These are phyloP conservation scores for Theobroma grandiflorum DNA, from an alignment of 441 rosid genomes.

Conservation along the genomic window DNA sequence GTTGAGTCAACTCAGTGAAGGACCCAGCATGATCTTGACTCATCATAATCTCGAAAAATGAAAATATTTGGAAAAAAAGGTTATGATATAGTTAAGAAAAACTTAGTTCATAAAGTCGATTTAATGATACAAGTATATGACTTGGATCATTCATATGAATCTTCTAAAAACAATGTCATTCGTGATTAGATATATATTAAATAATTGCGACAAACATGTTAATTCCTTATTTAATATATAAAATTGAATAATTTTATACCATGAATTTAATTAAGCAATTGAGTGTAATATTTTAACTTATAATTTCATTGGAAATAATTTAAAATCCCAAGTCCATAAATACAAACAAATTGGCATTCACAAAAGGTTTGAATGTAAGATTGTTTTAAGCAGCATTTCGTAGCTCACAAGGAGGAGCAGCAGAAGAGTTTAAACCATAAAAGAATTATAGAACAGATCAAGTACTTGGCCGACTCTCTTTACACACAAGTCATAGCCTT, in stretches of 20 bases:
- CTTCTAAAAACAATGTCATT: neutral
- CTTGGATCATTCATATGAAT: neutral
- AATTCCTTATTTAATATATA: too few relatives aligned
- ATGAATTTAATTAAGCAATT: too few relatives aligned
- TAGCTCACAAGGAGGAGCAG: neutral
- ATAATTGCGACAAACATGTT: neutral
- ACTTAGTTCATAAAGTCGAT: too few relatives aligned
- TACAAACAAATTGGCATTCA: too few relatives aligned
- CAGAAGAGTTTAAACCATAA: neutral
- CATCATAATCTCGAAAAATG: too few relatives aligned
- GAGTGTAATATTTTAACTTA: too few relatives aligned
- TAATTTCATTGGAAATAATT: too few relatives aligned
- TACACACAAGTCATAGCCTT: neutral
- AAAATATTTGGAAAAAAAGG: neutral
- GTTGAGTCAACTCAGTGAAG: conserved; percentile 5
- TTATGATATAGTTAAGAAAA: neutral
- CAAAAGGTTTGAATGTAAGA: too few relatives aligned
- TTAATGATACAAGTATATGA: neutral
- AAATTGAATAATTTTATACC: too few relatives aligned
- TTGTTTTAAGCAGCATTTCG: too few relatives aligned
- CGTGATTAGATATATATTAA: neutral
- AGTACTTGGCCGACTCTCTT: neutral
- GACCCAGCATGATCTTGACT: neutral
- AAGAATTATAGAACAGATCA: neutral
- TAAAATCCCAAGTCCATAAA: too few relatives aligned